phyloP scores from a whole-genome alignment of 208 protist genomes.

The Trypanosoma avium region DNA sequence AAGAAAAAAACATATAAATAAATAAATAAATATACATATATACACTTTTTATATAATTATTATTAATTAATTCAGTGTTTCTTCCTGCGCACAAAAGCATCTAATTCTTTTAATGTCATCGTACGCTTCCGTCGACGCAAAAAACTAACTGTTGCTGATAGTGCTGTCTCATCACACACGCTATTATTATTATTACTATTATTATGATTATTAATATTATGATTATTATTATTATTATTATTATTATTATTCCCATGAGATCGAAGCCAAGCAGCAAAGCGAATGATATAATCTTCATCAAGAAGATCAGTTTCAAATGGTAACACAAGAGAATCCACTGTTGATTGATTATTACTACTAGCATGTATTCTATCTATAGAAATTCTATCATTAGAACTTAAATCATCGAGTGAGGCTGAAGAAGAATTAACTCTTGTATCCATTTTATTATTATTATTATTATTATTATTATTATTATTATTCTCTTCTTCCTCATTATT shows the following conservation, averaged over 20 bases:
- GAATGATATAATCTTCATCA: conserved; percentile 46
- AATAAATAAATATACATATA: background rate
- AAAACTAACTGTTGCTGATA: conserved; percentile 26
- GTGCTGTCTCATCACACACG: conserved; percentile 28
- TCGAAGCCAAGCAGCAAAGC: conserved; percentile 54
- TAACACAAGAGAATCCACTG: conserved; percentile 15
- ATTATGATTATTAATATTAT: background rate
- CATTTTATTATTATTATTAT: background rate
- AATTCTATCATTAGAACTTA: background rate
- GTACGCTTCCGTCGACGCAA: conserved; percentile 31
- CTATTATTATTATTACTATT: background rate
- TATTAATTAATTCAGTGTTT: conserved; percentile 3
- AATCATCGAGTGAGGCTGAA: background rate
- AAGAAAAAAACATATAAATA: too few species aligned
- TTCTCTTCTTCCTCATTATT: background rate
- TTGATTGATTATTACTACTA: background rate
- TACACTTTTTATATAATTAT: background rate
- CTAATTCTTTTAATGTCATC: conserved; percentile 33
- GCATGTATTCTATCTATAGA: background rate
- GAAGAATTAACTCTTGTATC: background rate
- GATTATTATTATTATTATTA: background rate
- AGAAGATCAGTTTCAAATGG: conserved; percentile 57
- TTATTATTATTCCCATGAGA: conserved; percentile 13
- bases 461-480: background rate
- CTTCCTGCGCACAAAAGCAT: conserved; percentile 28